Evolutionary conservation across 2,329 filamentous ascomycete genomes (phyloP).

Genomic region (Neopestalotiopsis clavispora): DNA sequence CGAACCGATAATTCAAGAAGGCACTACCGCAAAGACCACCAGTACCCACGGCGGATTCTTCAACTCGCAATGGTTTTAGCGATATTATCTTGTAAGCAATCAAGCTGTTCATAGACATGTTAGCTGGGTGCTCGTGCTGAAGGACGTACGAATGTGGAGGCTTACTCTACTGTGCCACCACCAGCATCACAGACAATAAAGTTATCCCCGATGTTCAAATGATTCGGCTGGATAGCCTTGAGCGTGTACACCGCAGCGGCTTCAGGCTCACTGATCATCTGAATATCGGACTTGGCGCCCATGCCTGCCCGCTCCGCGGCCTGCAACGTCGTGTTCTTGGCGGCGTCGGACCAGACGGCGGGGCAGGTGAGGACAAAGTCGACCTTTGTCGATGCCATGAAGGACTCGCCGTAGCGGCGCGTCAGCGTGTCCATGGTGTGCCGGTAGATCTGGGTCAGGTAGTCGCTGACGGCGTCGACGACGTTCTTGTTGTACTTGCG

Average conservation of each 20-base stretch:
- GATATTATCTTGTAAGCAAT: slow-evolving; percentile 84
- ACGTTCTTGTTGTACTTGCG: slow-evolving; percentile 77
- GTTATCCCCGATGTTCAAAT: slow-evolving; percentile 70
- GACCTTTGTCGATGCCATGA: slow-evolving; percentile 76
- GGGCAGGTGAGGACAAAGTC: slow-evolving; percentile 83
- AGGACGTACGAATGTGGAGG: slow-evolving; percentile 20
- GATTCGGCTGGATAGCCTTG: slow-evolving; percentile 78
- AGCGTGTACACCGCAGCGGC: slow-evolving; percentile 81
- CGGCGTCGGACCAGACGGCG: slow-evolving; percentile 83
- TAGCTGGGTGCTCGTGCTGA: slow-evolving; percentile 9
- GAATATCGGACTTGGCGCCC: slow-evolving; percentile 71
- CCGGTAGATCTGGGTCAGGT: slow-evolving; percentile 75
- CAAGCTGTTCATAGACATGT: slow-evolving; percentile 46
- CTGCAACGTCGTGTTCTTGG: slow-evolving; percentile 81
- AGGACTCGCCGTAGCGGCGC: slow-evolving; percentile 75
- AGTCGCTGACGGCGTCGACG: slow-evolving; percentile 79
- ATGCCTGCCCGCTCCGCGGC: slow-evolving; percentile 81
- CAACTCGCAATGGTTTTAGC: slow-evolving; percentile 71
- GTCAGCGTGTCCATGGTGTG: slow-evolving; percentile 82
- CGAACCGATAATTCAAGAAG: slow-evolving; percentile 81
- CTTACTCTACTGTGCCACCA: slow-evolving; percentile 71
- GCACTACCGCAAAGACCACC: slow-evolving; percentile 79
- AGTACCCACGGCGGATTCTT: slow-evolving; percentile 80
- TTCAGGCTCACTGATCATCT: slow-evolving; percentile 82
- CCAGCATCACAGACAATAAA: slow-evolving; percentile 68